Conservation (phyloP, 352 stramenopile species). For the Pythium angustatum region DNA sequence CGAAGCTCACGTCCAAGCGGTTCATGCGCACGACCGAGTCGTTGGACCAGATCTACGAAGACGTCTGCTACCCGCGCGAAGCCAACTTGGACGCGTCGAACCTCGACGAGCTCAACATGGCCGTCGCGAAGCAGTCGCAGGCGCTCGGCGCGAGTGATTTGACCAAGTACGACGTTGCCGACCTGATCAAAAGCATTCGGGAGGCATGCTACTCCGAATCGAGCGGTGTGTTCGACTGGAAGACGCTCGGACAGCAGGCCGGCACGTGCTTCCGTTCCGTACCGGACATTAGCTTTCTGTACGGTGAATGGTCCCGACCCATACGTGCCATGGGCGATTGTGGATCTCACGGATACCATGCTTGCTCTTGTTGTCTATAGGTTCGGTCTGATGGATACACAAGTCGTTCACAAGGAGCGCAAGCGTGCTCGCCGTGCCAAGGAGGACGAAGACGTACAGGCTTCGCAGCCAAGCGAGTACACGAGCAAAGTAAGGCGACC, state of each 20-base stretch:
- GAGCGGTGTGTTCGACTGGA: constrained; percentile 59
- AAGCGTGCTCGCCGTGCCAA: constrained; percentile 45
- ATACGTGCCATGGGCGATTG: no score
- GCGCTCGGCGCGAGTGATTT: constrained; percentile 69
- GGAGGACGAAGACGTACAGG: constrained; percentile 54
- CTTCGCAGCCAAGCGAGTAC: constrained; percentile 69
- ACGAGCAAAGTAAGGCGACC: constrained; percentile 55
- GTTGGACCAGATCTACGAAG: constrained; percentile 77
- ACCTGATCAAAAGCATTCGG: constrained; percentile 58
- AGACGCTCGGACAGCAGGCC: constrained; percentile 50
- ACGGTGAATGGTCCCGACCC: no score
- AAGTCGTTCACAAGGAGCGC: constrained; percentile 72
- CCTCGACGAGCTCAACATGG: constrained; percentile 79
- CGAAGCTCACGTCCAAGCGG: constrained; percentile 55
- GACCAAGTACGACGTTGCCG: constrained; percentile 73
- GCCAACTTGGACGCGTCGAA: constrained; percentile 83
- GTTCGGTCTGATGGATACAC: constrained; percentile 76
- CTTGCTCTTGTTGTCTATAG: constrained; percentile 19
- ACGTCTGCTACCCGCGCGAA: constrained; percentile 78
- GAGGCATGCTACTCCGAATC: constrained; percentile 45
- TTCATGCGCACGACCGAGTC: constrained; percentile 64
- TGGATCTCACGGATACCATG: no score
- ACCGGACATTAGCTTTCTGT: constrained; percentile 74
- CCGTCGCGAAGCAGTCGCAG: constrained; percentile 74
- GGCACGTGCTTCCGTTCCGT: constrained; percentile 74